A percentile compares a stretch with the other conserved stretches of the same genome.
Conservation (phyloP, 495 filamentous ascomycete genomes). For the Margaritispora aquatica region DNA sequence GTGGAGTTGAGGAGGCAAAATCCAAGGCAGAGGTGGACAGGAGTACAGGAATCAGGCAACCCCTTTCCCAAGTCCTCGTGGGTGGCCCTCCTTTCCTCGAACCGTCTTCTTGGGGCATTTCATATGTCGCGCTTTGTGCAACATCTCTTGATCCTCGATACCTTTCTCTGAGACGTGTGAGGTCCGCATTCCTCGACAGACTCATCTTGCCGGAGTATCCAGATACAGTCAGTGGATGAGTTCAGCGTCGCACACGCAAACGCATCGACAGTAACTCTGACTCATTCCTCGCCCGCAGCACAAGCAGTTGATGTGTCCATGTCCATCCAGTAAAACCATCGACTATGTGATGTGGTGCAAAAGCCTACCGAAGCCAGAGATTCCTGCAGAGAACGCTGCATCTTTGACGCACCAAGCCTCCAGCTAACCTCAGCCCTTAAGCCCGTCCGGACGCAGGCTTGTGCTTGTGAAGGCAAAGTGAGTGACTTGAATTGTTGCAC, state of each 20-base stretch:
- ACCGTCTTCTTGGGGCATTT: not conserved
- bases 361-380: constrained; percentile 1
- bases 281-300: not conserved
- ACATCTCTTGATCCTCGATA: not conserved
- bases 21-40: not conserved
- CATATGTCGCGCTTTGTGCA: not conserved
- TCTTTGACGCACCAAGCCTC: constrained; percentile 6
- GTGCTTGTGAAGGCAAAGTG: no score
- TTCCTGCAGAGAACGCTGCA: constrained; percentile 5
- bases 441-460: not conserved
- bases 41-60: not conserved
- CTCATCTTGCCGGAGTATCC: not conserved
- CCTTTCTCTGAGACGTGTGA: not conserved
- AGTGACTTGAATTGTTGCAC: no score
- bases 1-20: not conserved
- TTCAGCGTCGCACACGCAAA: not conserved
- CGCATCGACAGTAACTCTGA: not conserved
- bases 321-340: not conserved
- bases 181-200: not conserved
- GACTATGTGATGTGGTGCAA: constrained; percentile 8
- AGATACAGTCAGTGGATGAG: not conserved
- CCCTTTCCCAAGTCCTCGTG: not conserved
- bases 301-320: not conserved
- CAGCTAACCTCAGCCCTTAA: not conserved
- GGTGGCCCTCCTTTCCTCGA: not conserved